These are phyloP conservation scores for Globisporangium cystogenes DNA, from an alignment of 352 stramenopile genomes.

Conservation along the genomic window DNA sequence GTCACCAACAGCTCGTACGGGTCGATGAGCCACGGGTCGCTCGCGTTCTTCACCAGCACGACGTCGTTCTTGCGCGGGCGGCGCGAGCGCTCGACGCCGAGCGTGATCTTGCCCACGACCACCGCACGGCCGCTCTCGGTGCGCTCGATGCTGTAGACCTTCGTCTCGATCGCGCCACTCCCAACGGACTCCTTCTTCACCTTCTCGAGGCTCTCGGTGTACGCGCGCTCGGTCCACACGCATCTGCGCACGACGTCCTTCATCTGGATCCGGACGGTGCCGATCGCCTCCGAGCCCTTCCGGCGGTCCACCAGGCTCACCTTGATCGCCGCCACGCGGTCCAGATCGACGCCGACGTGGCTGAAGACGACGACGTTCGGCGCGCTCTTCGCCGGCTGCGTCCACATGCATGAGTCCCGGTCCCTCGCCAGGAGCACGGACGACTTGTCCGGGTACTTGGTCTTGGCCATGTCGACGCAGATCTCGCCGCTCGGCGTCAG, in stretches of 20 bases:
- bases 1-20: conserved; percentile 36
- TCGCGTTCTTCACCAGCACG: conserved; percentile 31
- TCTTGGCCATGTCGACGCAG: conserved; percentile 18
- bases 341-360: conserved; percentile 32
- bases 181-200: background rate
- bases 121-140: conserved; percentile 11
- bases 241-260: conserved; percentile 12
- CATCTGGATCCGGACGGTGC: conserved; percentile 33
- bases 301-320: conserved; percentile 25
- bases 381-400: background rate
- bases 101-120: conserved; percentile 52
- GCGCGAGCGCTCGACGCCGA: conserved; percentile 26
- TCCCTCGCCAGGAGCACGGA: conserved; percentile 17
- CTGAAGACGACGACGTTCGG: conserved; percentile 20
- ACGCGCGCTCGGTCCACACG: conserved; percentile 12
- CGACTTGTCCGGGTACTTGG: conserved; percentile 24
- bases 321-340: conserved; percentile 31
- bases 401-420: background rate
- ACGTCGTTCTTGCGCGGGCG: conserved; percentile 8
- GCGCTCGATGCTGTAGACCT: conserved; percentile 10
- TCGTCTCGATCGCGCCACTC: background rate
- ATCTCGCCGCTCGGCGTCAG: conserved; percentile 43
- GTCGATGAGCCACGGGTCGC: conserved; percentile 43
- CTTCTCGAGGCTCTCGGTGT: background rate
- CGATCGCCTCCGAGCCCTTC: conserved; percentile 20